Base-by-base conservation (phyloP, 345 rosid species). In the Eutrema yunnanense region DNA sequence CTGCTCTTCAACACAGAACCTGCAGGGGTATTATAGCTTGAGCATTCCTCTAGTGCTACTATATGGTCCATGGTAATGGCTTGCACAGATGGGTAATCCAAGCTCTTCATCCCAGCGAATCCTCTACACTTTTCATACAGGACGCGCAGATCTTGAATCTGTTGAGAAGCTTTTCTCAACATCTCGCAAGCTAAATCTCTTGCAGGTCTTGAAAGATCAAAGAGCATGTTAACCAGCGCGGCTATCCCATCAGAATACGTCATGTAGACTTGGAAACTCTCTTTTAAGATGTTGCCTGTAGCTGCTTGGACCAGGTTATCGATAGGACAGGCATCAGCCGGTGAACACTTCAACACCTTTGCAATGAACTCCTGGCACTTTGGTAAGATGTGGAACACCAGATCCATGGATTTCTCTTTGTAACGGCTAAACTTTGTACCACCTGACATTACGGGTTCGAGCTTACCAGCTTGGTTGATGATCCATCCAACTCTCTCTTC, bases 401-500 rank as follows among this genome's bases (percentile, higher is more conserved):
- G 60, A 44, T 87, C 84, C 12, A 87, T 61, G 4, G 86, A 81
- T 49, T 81, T 88, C 29, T 82, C 89, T 53, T 79, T 72, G 75
- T 80, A 83, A 65, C 75, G 83, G 38, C 74, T 75, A 47, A 81
- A 83, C 29, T 82, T 80, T 43, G 78, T 37, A 34, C 80, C 81
- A 32, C 76, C 83, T 22, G 86, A 54, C 82, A 69, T 75, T 9
- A 73, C 86, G 0, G 93, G 92, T 78, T 92, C 97, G 5, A 92
- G 96, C 82, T 87, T 92, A 8, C 97, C 97, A 7, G 85, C 88
- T 69, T 87, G 93, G 65, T 89, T 89, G 58, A 92, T 89, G 62
- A 82, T 76, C 96, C 97, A 92, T 3, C 86, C 87, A 54, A 89
- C 84, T 70, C 97, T 84, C 70, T 89, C 93, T 81, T 86, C 81